Conservation (phyloP, 148 eudicot species). For the Pouteria glomerata region DNA sequence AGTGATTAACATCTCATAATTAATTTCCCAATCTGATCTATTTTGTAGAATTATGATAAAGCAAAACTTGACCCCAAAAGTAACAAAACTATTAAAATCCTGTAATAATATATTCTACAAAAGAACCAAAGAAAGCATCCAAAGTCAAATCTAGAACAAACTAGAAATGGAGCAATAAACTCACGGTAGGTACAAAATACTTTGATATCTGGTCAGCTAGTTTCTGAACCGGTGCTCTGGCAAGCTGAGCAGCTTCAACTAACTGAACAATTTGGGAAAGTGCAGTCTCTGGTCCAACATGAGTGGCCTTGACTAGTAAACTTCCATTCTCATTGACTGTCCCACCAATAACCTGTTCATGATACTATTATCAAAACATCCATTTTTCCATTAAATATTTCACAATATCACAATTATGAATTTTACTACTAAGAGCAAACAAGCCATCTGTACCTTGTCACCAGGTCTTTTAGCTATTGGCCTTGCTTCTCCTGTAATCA, state of each 20-base stretch:
- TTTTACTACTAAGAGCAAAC: background rate
- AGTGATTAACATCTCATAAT: background rate
- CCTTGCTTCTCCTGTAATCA: constrained; percentile 94
- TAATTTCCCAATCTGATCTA: background rate
- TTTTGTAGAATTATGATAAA: background rate
- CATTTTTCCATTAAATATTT: background rate
- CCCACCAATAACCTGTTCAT: constrained; percentile 88
- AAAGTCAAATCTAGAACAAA: background rate
- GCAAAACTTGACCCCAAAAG: background rate
- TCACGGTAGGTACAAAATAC: constrained; percentile 85
- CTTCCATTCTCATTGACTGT: constrained; percentile 95
- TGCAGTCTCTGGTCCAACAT: constrained; percentile 91
- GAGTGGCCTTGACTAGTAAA: constrained; percentile 79
- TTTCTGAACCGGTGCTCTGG: constrained; percentile 98
- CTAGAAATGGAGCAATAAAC: constrained; percentile 19
- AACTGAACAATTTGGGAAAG: constrained; percentile 97
- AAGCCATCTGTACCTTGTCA: constrained; percentile 56
- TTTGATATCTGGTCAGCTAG: constrained; percentile 91
- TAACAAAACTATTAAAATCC: background rate
- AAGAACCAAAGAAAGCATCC: background rate
- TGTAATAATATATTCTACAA: background rate
- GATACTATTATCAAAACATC: background rate
- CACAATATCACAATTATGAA: constrained; percentile 8
- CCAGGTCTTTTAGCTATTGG: constrained; percentile 85
- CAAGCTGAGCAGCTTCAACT: constrained; percentile 97